Base-by-base conservation (phyloP, 768 basidiomycete genomes). In the Mycena chlorophos region DNA sequence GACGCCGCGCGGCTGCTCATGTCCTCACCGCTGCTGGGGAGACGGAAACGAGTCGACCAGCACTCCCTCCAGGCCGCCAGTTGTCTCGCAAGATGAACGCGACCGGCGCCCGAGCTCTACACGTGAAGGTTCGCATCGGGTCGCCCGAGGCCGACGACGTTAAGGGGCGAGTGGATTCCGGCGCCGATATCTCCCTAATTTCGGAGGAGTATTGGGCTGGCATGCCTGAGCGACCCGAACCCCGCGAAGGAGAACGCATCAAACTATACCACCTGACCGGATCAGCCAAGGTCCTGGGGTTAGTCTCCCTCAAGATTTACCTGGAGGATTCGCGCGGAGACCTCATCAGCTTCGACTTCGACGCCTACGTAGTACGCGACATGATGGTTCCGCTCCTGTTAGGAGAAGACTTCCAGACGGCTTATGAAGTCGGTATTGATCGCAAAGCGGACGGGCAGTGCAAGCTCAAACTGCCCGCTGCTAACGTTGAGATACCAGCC, bases 331-430 rank as follows among this genome's bases (percentile, higher is more conserved):
- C 1, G 1, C 28, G 46, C 3, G 64, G 64, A 1, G n/a, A 19
- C 0, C 51, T 45, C 4, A 6, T 68, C 3, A 27, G 34, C 17
- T 60, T 66, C 37, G 49, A 55, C 4, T 49, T 56, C 0, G 68
- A 70, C 43, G 62, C 63, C 1, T 68, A 67, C 28, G 68, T 69
- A 1, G 65, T 68, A 0, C 54, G 58, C 2, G 55, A 53, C 5
- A 71, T 71, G 69, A 54, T 57, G 0, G 67, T 68, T 0, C 67
- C 69, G 6, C 22, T 70, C 0, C 58, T 70, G 1, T 56, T 70
- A 1, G 69, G 69, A 3, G 69, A 69, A 49, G 69, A 70, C 43
- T 71, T 67, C 57, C 65, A 67, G 14, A 8, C 39, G 1, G 37
- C 43, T 1, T 68, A 69, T 49, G 66, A 65, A 30, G 19, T 70